Base-by-base conservation (phyloP, 495 filamentous ascomycete species). In the Friedmanniomyces simplex region DNA sequence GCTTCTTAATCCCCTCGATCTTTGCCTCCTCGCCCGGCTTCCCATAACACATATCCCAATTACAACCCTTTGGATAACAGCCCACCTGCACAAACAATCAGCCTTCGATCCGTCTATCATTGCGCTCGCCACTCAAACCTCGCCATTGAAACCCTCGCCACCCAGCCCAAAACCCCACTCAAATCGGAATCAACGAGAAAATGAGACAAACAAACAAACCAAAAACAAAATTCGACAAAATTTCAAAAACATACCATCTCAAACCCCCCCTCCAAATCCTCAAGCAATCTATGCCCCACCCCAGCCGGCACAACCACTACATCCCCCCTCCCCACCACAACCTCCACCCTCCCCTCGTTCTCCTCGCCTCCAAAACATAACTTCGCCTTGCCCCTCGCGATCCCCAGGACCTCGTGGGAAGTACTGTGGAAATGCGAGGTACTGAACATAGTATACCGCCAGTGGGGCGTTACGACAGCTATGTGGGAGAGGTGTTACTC, bases 11-110 rank as follows among this genome's bases (percentile, higher is more conserved):
- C 54, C 57, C 55, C 50, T 67, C 47, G 12, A 58, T 45, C 48
- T 61, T 52, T 16, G 52, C 52, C 50, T 66, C 63, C 58, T 67
- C 68, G 6, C 65, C 57, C 24, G 48, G 24, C 55, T 69, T 69
- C 22, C 84, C 83, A 71, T 85, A 87, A 59, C 83, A 87, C 82
- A 87, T 85, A 67, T 85, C 82, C 79, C 81, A 86, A 26, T 69
- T 63, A 49, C 75, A 77, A 1, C 74, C 74, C 41, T 56, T 69
- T 10, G 81, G 82, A 73, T 87, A 88, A 47, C 74, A 76, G 12
- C 82, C 84, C 7, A 88, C 77, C 81, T 87, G 86, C 56, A 72
- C 68, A 66, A 87, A 86, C 1, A 63, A 20, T 52, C 49, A 52
- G 49, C 28, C 28, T 4, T 4, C 28, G 28, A 32, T 32, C 28